A percentile compares a stretch with the other conserved stretches of the same genome.
Evolutionary conservation across 129 eudicot genomes (phyloP).

Genomic region (Heracleum sosnowskyi): DNA sequence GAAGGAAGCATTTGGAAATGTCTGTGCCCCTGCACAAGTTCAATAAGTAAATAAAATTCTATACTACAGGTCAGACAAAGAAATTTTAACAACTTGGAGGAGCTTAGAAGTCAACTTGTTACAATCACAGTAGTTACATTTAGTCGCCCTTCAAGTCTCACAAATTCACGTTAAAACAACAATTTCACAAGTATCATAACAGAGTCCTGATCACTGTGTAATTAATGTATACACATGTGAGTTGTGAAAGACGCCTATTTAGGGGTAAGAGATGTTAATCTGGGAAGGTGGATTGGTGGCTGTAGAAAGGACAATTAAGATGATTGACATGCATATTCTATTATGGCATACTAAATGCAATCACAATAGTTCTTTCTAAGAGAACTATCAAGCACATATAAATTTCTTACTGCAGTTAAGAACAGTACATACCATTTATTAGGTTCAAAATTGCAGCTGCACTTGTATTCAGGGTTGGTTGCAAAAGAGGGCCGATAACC

Average conservation of each 20-base stretch:
- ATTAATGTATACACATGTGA: neutral
- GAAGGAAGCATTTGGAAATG: neutral
- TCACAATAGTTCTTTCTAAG: neutral
- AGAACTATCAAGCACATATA: neutral
- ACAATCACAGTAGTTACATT: neutral
- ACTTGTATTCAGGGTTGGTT: conserved; percentile 66
- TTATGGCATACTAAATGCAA: neutral
- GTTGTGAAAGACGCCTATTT: neutral
- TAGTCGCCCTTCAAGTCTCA: neutral
- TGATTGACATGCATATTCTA: neutral
- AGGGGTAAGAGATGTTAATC: neutral
- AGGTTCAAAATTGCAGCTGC: conserved; percentile 35
- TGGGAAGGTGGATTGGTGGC: neutral
- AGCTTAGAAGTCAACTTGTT: neutral
- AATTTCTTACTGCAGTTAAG: neutral
- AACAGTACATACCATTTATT: conserved; percentile 31
- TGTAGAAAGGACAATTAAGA: neutral
- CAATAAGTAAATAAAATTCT: neutral
- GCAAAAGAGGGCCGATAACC: conserved; percentile 64
- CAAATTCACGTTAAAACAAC: neutral
- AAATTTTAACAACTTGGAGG: neutral
- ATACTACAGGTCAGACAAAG: neutral
- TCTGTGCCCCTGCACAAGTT: conserved; percentile 6
- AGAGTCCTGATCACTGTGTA: neutral
- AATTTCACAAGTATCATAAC: neutral